Evolutionary conservation across 75 land plant species (phyloP), one percentile per base, ranked within the genome.

Genomic region (Ceratopteris richardii): DNA sequence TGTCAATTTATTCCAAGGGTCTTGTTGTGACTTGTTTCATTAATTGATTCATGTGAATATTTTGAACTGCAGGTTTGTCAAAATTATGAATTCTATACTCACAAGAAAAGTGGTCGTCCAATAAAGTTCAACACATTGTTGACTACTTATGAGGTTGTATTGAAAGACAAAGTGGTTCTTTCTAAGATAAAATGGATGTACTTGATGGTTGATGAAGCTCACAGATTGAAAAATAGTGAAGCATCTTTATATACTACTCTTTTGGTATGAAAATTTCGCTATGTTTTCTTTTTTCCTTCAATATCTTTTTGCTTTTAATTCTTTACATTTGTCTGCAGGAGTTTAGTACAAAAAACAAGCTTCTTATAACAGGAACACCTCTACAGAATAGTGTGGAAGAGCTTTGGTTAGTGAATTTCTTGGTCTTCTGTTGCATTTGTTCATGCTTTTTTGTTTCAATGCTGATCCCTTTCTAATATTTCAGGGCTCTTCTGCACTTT

Each of bases 151-250:
- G 99, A 95, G 77, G 86, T 95, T 36, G 70, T 95, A 44, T 63
- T 95, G 57, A 95, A 95, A 64, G 99, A 95, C 61, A 90, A 87
- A 61, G 71, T 74, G 30, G 77, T 82, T 3, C 73, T 95, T 20
- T 84, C 96, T 0, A 90, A 84, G 65, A 81, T 95, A 29, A 95
- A 80, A 64, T 95, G 99, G 99, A 80, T 63, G 53, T 95, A 90
- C 62, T 71, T 95, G 31, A 95, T 87, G 99, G 97, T 95, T 73
- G 99, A 95, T 90, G 99, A 95, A 58, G 99, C 99, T n/a, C 99
- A 95, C 56, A 68, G 99, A 48, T 72, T 95, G 36, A 95, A 95
- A 67, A 95, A 95, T 60, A 75, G 92, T 74, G 99, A 90, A 63
- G 99, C 99, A 46, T 82, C 96, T 36, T 62, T 95, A 58, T 95